Conservation (phyloP, 345 rosid species). For the Nasturtium officinale region DNA sequence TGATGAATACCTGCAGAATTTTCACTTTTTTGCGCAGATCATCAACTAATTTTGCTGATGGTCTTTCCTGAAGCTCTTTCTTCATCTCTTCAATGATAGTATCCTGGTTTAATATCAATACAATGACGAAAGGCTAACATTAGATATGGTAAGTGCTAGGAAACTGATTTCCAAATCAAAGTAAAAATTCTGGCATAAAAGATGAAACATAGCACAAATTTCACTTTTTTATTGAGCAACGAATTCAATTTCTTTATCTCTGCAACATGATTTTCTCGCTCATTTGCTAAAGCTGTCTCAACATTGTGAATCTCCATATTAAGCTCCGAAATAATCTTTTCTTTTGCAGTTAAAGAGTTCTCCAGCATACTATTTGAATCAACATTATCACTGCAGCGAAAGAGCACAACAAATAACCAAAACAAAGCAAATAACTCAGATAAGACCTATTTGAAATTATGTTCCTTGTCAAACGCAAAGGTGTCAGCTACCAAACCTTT, state of each 20-base stretch:
- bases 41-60: conserved; percentile 88
- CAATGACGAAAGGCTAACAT: conserved; percentile 7
- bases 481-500: conserved; percentile 54
- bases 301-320: conserved; percentile 88
- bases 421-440: conserved; percentile 6
- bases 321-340: conserved; percentile 90
- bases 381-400: conserved; percentile 61
- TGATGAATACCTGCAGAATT: conserved; percentile 77
- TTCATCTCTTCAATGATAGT: conserved; percentile 79
- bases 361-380: conserved; percentile 86
- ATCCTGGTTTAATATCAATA: conserved; percentile 55
- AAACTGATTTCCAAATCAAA: not conserved
- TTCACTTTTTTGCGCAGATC: conserved; percentile 96
- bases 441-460: conserved; percentile 1
- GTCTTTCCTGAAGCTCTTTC: conserved; percentile 90
- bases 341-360: conserved; percentile 86
- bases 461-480: conserved; percentile 18
- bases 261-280: conserved; percentile 75
- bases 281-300: conserved; percentile 75
- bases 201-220: conserved; percentile 9
- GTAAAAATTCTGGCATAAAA: not conserved
- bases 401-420: conserved; percentile 19
- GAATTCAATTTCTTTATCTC: conserved; percentile 82
- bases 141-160: conserved; percentile 18
- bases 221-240: conserved; percentile 74